Conservation (phyloP, 2,329 filamentous ascomycete species). For the Ceratocystis colombiana region DNA sequence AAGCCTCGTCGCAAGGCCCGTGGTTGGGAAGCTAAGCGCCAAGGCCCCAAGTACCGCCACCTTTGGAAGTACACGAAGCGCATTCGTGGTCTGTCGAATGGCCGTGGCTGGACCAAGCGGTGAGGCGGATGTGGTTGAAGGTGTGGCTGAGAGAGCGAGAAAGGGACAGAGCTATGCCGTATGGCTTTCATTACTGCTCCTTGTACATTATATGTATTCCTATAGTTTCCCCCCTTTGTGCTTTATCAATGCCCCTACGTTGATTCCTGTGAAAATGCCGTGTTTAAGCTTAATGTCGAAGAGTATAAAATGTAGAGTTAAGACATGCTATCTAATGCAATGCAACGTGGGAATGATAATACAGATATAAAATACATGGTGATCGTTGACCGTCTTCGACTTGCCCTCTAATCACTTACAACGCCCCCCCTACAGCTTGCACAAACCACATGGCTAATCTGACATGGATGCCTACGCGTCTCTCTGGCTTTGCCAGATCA, state of each 20-base stretch:
- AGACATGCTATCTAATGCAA: background rate
- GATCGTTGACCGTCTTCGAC: background rate
- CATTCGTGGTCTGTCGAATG: constrained; percentile 41
- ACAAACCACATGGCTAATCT: constrained; percentile 92
- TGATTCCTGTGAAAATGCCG: background rate
- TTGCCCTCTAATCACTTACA: constrained; percentile 41
- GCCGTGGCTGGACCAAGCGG: constrained; percentile 37
- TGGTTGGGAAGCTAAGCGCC: constrained; percentile 57
- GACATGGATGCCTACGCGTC: constrained; percentile 76
- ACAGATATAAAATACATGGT: constrained; percentile 10
- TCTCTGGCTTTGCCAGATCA: constrained; percentile 70
- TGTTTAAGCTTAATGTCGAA: background rate
- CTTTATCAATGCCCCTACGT: background rate
- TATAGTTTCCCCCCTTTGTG: background rate
- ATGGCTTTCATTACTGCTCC: constrained; percentile 9
- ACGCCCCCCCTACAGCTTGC: constrained; percentile 70
- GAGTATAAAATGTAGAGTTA: background rate
- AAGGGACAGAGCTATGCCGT: no score
- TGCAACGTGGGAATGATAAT: constrained; percentile 1
- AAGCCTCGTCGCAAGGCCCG: constrained; percentile 51
- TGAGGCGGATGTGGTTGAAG: background rate
- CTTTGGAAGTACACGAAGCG: constrained; percentile 56
- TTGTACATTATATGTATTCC: constrained; percentile 26
- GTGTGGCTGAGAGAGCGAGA: background rate
- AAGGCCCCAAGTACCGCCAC: constrained; percentile 54